Percentiles rank a stretch among this genome's conserved stretches.
Evolutionary conservation across 768 basidiomycete genomes (phyloP).

Genomic region (Termitomyces sp.): DNA sequence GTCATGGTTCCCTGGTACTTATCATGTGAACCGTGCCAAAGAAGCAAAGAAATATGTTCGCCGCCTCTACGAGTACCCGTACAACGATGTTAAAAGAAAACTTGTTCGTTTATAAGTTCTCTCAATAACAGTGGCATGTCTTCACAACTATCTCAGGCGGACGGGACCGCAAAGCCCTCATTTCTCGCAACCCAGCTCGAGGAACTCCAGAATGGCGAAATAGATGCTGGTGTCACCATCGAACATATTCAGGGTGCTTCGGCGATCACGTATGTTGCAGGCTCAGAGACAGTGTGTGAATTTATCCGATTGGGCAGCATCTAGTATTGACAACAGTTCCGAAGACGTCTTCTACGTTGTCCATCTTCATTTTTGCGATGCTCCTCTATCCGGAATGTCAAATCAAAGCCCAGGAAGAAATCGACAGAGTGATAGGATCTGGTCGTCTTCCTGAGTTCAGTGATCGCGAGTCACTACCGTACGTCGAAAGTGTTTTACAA

Average conservation of each 20-base stretch:
- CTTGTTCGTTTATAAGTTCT: slow-evolving; percentile 13
- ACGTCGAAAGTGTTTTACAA: slow-evolving; percentile 14
- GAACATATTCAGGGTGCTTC: slow-evolving; percentile 15
- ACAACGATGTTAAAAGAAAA: slow-evolving; percentile 11
- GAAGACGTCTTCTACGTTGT: slow-evolving; percentile 12
- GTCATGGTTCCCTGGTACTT: slow-evolving; percentile 24
- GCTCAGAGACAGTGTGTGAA: slow-evolving; percentile 13
- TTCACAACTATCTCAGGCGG: slow-evolving; percentile 9
- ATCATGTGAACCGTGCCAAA: slow-evolving; percentile 15
- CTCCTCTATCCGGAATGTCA: slow-evolving; percentile 18
- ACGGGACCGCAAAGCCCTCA: slow-evolving; percentile 17
- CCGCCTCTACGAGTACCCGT: slow-evolving; percentile 15
- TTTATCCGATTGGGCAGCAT: not conserved
- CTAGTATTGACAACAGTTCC: slow-evolving; percentile 1
- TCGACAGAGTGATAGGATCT: slow-evolving; percentile 15
- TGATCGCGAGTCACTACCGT: slow-evolving; percentile 16
- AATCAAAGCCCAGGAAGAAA: slow-evolving; percentile 16
- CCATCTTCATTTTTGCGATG: slow-evolving; percentile 16
- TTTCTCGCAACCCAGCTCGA: slow-evolving; percentile 19
- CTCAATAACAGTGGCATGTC: not conserved
- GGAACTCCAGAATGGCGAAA: slow-evolving; percentile 10
- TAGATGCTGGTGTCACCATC: slow-evolving; percentile 2
- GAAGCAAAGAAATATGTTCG: slow-evolving; percentile 3
- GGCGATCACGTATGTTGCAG: slow-evolving; percentile 10
- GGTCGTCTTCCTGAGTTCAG: slow-evolving; percentile 17